Conservation (phyloP, 441 rosid species). For the Raphanus hybrid region DNA sequence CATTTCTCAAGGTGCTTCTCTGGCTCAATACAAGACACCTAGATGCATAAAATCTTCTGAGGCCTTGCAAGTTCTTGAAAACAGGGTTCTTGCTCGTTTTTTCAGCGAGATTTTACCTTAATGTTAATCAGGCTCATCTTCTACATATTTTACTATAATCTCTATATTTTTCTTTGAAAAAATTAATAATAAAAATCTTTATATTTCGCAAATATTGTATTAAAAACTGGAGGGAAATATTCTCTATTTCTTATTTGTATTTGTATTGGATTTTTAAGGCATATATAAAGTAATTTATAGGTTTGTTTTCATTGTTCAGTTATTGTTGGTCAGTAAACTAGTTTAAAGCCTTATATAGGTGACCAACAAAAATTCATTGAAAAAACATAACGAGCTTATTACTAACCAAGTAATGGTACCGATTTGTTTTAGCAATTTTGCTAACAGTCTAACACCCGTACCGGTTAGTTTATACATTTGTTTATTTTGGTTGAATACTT, state of each 20-base stretch:
- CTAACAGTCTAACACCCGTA: no score
- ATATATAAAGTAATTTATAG: not conserved
- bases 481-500: not conserved
- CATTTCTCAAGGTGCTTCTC: conserved; percentile 12
- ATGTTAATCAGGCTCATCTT: not conserved
- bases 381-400: not conserved
- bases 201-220: not conserved
- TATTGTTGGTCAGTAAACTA: not conserved
- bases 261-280: not conserved
- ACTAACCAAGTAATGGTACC: not conserved
- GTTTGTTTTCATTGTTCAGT: not conserved
- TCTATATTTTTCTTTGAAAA: not conserved
- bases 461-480: not conserved
- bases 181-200: not conserved
- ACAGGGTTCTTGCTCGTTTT: conserved; percentile 6
- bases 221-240: not conserved
- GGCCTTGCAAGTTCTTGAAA: conserved; percentile 27
- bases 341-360: not conserved
- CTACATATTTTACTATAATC: not conserved
- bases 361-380: not conserved
- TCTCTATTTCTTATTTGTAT: not conserved
- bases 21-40: conserved; percentile 27
- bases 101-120: conserved; percentile 9
- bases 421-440: not conserved
- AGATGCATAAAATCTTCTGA: conserved; percentile 24